Percentiles rank a stretch among this genome's conserved stretches.
Conservation (phyloP, 108 stramenopile species). For the Epithemia pelagica region DNA sequence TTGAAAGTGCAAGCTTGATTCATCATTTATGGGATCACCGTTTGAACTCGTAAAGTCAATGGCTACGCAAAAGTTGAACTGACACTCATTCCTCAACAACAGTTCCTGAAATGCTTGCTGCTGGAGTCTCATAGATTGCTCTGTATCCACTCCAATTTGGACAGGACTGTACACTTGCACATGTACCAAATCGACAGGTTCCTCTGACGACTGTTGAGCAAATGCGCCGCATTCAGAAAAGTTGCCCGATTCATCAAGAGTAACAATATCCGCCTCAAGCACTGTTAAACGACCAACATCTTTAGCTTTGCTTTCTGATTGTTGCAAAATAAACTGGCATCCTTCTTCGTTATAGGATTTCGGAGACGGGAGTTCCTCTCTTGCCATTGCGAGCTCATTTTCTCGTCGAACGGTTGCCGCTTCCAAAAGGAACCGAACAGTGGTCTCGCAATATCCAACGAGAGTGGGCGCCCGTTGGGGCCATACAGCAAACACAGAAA, state of each 20-base stretch:
- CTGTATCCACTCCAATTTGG: background rate
- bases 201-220: background rate
- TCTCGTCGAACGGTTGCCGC: slow-evolving; percentile 3
- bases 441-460: slow-evolving; percentile 1
- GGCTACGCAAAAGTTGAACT: slow-evolving; percentile 62
- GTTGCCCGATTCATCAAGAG: background rate
- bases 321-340: background rate
- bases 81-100: background rate
- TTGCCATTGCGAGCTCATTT: background rate
- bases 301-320: background rate
- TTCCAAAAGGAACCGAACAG: slow-evolving; percentile 18
- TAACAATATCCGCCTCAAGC: background rate
- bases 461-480: background rate
- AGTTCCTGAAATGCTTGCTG: background rate
- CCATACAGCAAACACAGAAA: slow-evolving; percentile 10
- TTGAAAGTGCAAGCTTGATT: slow-evolving; percentile 66
- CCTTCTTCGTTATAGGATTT: background rate
- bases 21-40: slow-evolving; percentile 58
- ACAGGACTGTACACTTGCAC: background rate
- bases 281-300: background rate
- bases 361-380: background rate
- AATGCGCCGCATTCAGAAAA: background rate
- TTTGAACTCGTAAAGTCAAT: slow-evolving; percentile 91
- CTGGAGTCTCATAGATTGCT: background rate
- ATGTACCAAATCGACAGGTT: background rate